Evolutionary conservation across 1,139 yeast genomes (phyloP).

Genomic region (Scheffersomyces lignicola): DNA sequence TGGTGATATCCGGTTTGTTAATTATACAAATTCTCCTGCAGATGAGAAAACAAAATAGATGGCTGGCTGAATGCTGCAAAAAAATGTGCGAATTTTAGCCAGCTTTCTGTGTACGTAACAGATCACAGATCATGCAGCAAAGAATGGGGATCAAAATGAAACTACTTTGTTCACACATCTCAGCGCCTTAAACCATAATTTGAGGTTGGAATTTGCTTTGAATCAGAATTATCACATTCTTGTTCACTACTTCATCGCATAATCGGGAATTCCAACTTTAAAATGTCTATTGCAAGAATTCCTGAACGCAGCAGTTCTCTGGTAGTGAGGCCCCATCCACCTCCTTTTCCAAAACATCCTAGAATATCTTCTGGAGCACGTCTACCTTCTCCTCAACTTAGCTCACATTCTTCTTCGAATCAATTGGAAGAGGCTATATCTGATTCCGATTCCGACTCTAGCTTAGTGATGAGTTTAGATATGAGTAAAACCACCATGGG

Average conservation of each 20-base stretch:
- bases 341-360: constrained; percentile 1
- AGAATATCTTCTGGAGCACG: not conserved
- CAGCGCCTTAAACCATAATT: not conserved
- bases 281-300: too few relatives aligned
- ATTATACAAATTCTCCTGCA: too few relatives aligned
- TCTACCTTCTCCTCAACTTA: not conserved
- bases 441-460: constrained; percentile 3
- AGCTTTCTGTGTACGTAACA: not conserved
- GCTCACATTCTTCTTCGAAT: not conserved
- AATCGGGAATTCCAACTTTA: too few relatives aligned
- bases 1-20: too few relatives aligned
- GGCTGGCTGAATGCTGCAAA: constrained; percentile 3
- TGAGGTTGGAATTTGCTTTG: not conserved
- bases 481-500: constrained; percentile 1
- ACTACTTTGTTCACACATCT: not conserved
- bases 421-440: not conserved
- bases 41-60: not conserved
- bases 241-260: too few relatives aligned
- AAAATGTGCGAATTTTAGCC: constrained; percentile 1
- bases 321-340: constrained; percentile 1
- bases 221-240: not conserved
- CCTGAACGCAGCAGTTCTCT: not conserved
- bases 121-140: not conserved
- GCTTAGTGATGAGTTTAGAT: not conserved
- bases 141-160: not conserved